Conservation (phyloP, 2,329 filamentous ascomycete species). For the Capronia coronata region DNA sequence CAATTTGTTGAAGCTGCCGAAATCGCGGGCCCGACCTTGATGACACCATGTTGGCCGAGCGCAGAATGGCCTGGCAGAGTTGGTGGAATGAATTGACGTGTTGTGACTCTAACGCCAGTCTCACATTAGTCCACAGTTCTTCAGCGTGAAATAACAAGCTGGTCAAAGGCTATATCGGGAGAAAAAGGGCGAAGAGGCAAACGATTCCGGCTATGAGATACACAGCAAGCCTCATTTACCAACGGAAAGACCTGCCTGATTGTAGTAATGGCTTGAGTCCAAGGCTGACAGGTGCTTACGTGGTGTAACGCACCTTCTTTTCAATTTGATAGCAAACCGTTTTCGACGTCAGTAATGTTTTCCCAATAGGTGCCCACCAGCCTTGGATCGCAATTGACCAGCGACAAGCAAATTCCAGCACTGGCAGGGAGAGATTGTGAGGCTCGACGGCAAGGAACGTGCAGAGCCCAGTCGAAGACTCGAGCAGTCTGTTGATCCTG, state of each 20-base stretch:
- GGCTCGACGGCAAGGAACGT: too few species aligned
- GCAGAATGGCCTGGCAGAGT: not conserved
- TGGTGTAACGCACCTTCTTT: not conserved
- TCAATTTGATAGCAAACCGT: not conserved
- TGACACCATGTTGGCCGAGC: slow-evolving; percentile 13
- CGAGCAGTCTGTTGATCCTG: too few species aligned
- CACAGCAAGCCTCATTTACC: not conserved
- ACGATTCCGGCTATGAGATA: not conserved
- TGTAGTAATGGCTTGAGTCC: not conserved
- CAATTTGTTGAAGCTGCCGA: slow-evolving; percentile 76
- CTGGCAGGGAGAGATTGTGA: too few species aligned
- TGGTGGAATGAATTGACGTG: not conserved
- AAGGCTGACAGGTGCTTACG: not conserved
- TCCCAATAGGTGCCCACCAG: too few species aligned
- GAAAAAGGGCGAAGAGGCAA: slow-evolving; percentile 2
- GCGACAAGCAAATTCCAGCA: too few species aligned
- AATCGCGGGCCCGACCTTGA: slow-evolving; percentile 45
- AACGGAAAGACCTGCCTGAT: not conserved
- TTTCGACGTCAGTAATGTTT: too few species aligned
- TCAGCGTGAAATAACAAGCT: not conserved
- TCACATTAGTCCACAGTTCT: slow-evolving; percentile 6
- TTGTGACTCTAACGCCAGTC: slow-evolving; percentile 1
- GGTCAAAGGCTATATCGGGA: not conserved
- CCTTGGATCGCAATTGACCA: too few species aligned
- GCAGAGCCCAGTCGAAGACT: too few species aligned